Conservation (phyloP, 192 early-diverging fungal genomes). For the Paraglomus occultum region DNA sequence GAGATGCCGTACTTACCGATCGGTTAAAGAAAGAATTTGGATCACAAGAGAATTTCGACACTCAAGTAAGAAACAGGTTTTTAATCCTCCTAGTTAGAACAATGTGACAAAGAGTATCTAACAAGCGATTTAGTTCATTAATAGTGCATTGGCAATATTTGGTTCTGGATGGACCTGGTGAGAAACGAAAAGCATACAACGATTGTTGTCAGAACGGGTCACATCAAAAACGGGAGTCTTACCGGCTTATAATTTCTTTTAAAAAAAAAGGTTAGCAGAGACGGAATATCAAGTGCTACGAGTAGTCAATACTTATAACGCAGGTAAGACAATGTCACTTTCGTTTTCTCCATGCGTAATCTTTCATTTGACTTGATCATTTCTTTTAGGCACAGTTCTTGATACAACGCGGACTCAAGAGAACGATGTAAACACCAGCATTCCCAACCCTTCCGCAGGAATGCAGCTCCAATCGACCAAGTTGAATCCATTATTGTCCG, state of each 20-base stretch:
- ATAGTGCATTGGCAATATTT: conserved; percentile 41
- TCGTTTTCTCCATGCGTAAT: not conserved
- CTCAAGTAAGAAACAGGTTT: not conserved
- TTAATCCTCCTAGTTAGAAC: not conserved
- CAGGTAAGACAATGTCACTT: conserved; percentile 30
- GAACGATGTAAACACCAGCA: conserved; percentile 16
- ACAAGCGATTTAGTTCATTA: conserved; percentile 39
- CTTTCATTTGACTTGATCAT: not conserved
- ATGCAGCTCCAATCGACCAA: conserved; percentile 22
- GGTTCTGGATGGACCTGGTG: conserved; percentile 51
- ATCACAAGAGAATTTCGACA: not conserved
- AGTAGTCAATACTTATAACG: conserved; percentile 45
- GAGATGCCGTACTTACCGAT: not conserved
- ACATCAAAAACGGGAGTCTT: not conserved
- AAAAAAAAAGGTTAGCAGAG: conserved; percentile 11
- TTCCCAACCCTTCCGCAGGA: conserved; percentile 15
- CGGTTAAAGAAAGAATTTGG: not conserved
- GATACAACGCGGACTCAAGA: conserved; percentile 20
- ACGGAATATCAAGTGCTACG: conserved; percentile 8
- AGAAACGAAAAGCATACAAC: conserved; percentile 37
- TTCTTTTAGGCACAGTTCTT: conserved; percentile 8
- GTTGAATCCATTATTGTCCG: conserved; percentile 34
- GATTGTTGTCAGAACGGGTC: not conserved
- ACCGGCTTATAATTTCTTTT: not conserved
- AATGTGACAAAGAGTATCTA: conserved; percentile 33